phyloP scores from a whole-genome alignment of 2,329 filamentous ascomycete species.

The Herpotrichia juniperi region DNA sequence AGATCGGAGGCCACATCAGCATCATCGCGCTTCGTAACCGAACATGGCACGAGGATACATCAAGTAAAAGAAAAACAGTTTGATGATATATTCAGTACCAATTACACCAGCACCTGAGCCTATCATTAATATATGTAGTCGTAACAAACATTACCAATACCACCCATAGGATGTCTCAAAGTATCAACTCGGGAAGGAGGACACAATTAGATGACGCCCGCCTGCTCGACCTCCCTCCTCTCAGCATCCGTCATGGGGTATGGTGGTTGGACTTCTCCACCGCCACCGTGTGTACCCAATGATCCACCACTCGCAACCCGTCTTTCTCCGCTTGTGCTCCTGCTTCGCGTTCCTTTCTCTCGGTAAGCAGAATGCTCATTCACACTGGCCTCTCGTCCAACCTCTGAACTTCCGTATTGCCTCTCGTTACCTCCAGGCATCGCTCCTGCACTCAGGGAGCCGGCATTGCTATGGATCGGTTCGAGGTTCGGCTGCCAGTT shows the following conservation, averaged over 20 bases:
- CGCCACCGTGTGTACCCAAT: conserved; percentile 25
- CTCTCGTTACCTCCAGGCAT: conserved; percentile 44
- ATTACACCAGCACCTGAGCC: neutral
- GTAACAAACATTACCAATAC: conserved; percentile 11
- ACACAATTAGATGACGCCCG: conserved; percentile 21
- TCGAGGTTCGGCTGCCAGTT: conserved; percentile 69
- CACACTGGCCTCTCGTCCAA: conserved; percentile 10
- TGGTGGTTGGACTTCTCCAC: conserved; percentile 30
- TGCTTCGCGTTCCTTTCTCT: conserved; percentile 24
- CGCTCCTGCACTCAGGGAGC: conserved; percentile 55
- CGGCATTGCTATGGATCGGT: conserved; percentile 58
- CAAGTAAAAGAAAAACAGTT: neutral
- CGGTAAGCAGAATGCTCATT: conserved; percentile 23
- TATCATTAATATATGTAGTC: conserved; percentile 23
- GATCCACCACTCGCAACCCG: conserved; percentile 30
- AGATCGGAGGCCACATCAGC: too few species aligned
- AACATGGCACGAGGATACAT: neutral
- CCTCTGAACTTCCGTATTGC: conserved; percentile 20
- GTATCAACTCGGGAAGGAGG: neutral
- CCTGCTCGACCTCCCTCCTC: conserved; percentile 30
- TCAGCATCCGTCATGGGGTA: conserved; percentile 40
- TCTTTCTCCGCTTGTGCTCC: conserved; percentile 28
- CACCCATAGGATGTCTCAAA: too few species aligned
- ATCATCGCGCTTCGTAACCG: too few species aligned
- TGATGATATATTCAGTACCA: neutral